Percentiles rank a stretch among this genome's conserved stretches.
Conservation (phyloP, 1,139 yeast species). For the Scheffersomyces lignicola region DNA sequence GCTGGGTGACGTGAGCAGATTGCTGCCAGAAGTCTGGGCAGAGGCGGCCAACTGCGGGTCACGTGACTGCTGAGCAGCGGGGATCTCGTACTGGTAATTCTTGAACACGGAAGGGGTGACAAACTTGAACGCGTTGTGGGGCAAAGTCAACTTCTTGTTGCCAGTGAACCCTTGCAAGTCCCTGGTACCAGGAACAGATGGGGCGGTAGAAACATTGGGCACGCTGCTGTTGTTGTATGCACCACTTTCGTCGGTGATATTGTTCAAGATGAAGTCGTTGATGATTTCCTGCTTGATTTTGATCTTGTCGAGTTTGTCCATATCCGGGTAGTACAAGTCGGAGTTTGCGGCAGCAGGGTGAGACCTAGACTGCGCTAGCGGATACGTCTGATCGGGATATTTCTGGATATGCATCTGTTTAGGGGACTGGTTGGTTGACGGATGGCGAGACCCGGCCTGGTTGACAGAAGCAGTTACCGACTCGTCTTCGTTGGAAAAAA, state of each 20-base stretch:
- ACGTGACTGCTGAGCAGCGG: too few species aligned
- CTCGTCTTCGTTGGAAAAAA: constrained; percentile 31
- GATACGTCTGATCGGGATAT: too few species aligned
- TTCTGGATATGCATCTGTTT: too few species aligned
- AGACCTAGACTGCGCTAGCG: too few species aligned
- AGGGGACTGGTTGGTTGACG: not conserved
- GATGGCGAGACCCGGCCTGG: not conserved
- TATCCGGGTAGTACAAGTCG: not conserved
- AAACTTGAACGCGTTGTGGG: constrained; percentile 11
- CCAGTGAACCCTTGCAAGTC: not conserved
- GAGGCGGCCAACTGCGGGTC: too few species aligned
- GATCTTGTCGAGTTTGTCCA: constrained; percentile 20
- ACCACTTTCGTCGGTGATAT: constrained; percentile 17
- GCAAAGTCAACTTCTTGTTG: not conserved
- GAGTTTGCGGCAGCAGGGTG: too few species aligned
- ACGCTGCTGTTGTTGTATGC: constrained; percentile 5
- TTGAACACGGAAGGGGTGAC: constrained; percentile 20
- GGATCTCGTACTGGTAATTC: constrained; percentile 2
- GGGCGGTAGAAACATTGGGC: not conserved
- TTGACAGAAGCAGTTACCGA: not conserved
- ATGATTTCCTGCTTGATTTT: constrained; percentile 43
- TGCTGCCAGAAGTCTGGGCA: constrained; percentile 11
- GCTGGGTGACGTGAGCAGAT: constrained; percentile 35
- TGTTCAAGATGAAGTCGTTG: constrained; percentile 40
- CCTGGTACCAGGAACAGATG: not conserved